phyloP scores from a whole-genome alignment of 179 eudicot species.

The Sideroxylon spinosum region DNA sequence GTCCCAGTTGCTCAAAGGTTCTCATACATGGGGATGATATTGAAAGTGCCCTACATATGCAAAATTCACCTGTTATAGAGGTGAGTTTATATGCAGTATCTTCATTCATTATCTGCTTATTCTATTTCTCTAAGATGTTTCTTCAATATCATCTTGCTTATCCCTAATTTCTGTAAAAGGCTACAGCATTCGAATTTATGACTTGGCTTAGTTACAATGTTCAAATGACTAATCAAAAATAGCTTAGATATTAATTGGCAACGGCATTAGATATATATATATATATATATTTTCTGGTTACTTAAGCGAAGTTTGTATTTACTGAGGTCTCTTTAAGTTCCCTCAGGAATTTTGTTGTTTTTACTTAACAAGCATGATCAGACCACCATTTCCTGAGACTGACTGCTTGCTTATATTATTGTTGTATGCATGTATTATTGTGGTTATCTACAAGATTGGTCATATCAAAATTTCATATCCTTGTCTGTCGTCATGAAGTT shows the following conservation, averaged over 20 bases:
- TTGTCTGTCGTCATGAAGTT: background rate
- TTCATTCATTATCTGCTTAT: background rate
- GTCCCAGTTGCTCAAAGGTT: conserved; percentile 61
- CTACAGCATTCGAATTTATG: background rate
- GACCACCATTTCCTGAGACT: background rate
- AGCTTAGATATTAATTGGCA: background rate
- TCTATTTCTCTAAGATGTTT: background rate
- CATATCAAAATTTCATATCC: background rate
- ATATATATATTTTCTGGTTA: background rate
- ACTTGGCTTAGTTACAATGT: conserved; percentile 1
- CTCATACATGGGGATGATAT: conserved; percentile 47
- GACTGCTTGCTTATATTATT: background rate
- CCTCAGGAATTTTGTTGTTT: background rate
- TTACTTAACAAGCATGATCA: background rate
- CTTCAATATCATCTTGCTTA: background rate
- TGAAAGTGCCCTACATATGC: conserved; percentile 41
- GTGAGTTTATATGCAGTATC: conserved; percentile 25
- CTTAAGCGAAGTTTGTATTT: background rate
- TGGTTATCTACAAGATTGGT: background rate
- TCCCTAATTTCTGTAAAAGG: conserved; percentile 7
- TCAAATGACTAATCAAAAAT: background rate
- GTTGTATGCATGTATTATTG: background rate
- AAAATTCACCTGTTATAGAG: conserved; percentile 52
- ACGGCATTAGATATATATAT: background rate
- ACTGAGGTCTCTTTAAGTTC: background rate